A percentile compares a stretch with the other conserved stretches of the same genome.
Conservation (phyloP, 106 monocot genomes). For the Xerophyta viscosa region DNA sequence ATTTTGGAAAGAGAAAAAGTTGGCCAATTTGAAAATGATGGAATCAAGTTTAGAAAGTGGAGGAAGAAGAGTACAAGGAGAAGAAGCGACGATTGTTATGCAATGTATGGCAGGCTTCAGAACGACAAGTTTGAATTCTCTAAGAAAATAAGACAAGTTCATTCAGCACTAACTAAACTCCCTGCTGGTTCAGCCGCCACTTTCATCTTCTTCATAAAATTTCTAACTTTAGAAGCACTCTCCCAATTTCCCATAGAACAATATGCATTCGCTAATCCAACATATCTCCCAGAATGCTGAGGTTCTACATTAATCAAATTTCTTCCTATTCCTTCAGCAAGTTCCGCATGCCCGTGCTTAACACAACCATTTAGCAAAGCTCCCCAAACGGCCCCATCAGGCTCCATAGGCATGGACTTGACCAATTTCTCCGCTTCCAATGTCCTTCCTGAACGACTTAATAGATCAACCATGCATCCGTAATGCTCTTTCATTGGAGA, state of each 20-base stretch:
- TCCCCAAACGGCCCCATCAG: constrained; percentile 37
- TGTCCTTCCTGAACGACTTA: constrained; percentile 22
- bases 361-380: constrained; percentile 35
- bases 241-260: constrained; percentile 28
- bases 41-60: too few species aligned
- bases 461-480: constrained; percentile 42
- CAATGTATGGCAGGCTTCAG: neutral
- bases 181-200: constrained; percentile 19
- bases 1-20: too few species aligned
- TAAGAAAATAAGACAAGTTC: too few species aligned
- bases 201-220: constrained; percentile 7
- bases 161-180: constrained; percentile 24
- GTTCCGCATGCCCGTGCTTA: constrained; percentile 17
- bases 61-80: too few species aligned
- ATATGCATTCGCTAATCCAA: constrained; percentile 31
- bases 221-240: constrained; percentile 25
- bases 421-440: constrained; percentile 25
- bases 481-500: constrained; percentile 31
- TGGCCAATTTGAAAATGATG: too few species aligned
- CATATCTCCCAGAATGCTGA: constrained; percentile 30
- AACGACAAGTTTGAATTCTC: too few species aligned
- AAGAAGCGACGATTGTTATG: too few species aligned
- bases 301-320: constrained; percentile 29
- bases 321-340: constrained; percentile 20
- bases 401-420: constrained; percentile 19